These are phyloP conservation scores for Fusarium torulosum DNA, from an alignment of 2,329 filamentous ascomycete genomes.

Conservation along the genomic window DNA sequence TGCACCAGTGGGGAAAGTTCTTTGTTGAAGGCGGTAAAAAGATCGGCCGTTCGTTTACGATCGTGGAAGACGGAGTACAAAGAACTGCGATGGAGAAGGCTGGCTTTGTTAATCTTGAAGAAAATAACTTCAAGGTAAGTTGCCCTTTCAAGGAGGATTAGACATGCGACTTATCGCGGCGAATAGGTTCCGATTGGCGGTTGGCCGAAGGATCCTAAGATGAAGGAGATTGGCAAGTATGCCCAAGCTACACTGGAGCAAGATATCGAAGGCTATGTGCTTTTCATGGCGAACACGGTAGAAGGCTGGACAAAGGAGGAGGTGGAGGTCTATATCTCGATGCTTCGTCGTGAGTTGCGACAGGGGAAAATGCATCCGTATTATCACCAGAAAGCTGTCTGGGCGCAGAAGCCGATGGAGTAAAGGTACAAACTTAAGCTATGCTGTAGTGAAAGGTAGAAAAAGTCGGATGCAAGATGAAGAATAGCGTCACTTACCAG, in stretches of 20 bases:
- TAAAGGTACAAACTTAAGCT: background rate
- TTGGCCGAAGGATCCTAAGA: slow-evolving; percentile 21
- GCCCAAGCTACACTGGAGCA: slow-evolving; percentile 34
- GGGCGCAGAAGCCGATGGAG: slow-evolving; percentile 25
- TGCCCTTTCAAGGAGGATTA: accelerated
- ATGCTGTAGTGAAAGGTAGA: background rate
- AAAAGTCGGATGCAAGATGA: background rate
- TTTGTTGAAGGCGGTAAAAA: slow-evolving; percentile 33
- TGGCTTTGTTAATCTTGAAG: slow-evolving; percentile 21
- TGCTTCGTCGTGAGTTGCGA: slow-evolving; percentile 36
- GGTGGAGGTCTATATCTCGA: slow-evolving; percentile 37
- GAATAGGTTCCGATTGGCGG: slow-evolving; percentile 31
- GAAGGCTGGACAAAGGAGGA: slow-evolving; percentile 37
- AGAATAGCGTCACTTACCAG: background rate
- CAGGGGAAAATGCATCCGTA: slow-evolving; percentile 37
- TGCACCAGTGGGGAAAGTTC: slow-evolving; percentile 41
- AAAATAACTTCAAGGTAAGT: slow-evolving; percentile 29
- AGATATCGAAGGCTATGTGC: slow-evolving; percentile 38
- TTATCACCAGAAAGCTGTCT: slow-evolving; percentile 32
- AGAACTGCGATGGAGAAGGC: slow-evolving; percentile 27
- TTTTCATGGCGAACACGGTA: slow-evolving; percentile 39
- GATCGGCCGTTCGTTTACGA: slow-evolving; percentile 27
- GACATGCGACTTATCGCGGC: background rate
- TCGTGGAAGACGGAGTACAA: slow-evolving; percentile 30
- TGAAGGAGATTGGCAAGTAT: slow-evolving; percentile 31